Evolutionary conservation across 768 basidiomycete species (phyloP).

Genomic region (Lentinula aciculospora): DNA sequence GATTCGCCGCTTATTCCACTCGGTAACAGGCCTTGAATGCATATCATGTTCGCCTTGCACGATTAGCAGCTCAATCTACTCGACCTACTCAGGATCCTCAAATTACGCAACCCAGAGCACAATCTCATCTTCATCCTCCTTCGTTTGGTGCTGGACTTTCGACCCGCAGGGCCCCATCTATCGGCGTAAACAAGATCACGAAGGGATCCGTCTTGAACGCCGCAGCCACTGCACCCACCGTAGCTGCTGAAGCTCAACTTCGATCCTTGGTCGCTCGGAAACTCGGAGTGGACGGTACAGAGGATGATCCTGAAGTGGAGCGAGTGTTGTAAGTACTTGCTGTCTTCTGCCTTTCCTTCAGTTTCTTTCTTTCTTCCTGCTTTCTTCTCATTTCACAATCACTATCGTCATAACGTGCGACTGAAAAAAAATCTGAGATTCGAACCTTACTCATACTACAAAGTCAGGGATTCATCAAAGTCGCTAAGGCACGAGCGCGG

Average conservation of each 20-base stretch:
- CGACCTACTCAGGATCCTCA: neutral
- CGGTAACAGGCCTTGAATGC: neutral
- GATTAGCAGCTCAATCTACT: neutral
- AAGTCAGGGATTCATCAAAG: neutral
- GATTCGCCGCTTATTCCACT: too few relatives aligned
- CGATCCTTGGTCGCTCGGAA: neutral
- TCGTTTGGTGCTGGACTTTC: too few relatives aligned
- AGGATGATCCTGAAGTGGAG: neutral
- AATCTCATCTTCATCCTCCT: neutral
- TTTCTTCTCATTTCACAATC: too few relatives aligned
- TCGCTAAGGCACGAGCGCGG: neutral
- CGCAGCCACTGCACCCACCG: neutral
- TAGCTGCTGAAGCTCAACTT: neutral
- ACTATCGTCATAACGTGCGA: too few relatives aligned
- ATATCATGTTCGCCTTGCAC: neutral
- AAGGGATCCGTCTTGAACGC: too few relatives aligned
- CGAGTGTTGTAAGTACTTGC: neutral
- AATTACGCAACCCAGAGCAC: neutral
- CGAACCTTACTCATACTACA: too few relatives aligned
- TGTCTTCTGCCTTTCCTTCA: neutral
- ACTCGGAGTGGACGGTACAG: neutral
- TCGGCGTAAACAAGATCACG: too few relatives aligned
- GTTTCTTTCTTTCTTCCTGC: too few relatives aligned
- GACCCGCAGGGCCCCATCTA: too few relatives aligned
- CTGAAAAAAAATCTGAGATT: too few relatives aligned